These are phyloP conservation scores for Lentinula aciculospora DNA, from an alignment of 768 basidiomycete genomes.

Conservation along the genomic window DNA sequence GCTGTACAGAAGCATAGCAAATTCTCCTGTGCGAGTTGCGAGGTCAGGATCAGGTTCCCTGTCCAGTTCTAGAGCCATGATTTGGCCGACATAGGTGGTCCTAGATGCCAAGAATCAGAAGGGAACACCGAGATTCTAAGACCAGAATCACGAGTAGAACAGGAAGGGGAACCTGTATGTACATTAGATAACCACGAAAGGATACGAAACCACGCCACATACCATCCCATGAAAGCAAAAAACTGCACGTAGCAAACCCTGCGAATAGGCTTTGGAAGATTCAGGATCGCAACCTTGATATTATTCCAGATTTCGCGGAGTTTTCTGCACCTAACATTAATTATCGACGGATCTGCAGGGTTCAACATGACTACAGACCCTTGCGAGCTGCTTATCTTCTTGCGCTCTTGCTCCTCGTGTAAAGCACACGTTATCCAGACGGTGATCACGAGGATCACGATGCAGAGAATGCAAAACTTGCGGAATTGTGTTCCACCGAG, in stretches of 20 bases:
- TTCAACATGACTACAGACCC: conserved; percentile 22
- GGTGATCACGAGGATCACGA: conserved; percentile 70
- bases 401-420: conserved; percentile 74
- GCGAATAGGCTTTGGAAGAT: conserved; percentile 78
- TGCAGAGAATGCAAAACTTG: conserved; percentile 88
- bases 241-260: conserved; percentile 91
- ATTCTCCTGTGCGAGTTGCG: conserved; percentile 82
- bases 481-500: conserved; percentile 93
- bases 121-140: not conserved
- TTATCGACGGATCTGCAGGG: not conserved
- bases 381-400: conserved; percentile 34
- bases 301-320: conserved; percentile 72
- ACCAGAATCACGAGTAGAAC: conserved; percentile 65
- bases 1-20: conserved; percentile 89
- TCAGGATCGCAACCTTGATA: conserved; percentile 66
- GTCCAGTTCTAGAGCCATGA: conserved; percentile 79
- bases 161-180: conserved; percentile 83
- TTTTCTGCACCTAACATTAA: conserved; percentile 34
- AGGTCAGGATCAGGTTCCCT: conserved; percentile 73
- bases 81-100: conserved; percentile 90
- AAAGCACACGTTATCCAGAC: conserved; percentile 87
- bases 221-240: conserved; percentile 98
- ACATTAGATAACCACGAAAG: conserved; percentile 4
- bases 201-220: conserved; percentile 16
- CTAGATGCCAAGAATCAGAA: conserved; percentile 28